Conservation (phyloP, 805 yeast species). For the Yarrowia keelungensis region DNA sequence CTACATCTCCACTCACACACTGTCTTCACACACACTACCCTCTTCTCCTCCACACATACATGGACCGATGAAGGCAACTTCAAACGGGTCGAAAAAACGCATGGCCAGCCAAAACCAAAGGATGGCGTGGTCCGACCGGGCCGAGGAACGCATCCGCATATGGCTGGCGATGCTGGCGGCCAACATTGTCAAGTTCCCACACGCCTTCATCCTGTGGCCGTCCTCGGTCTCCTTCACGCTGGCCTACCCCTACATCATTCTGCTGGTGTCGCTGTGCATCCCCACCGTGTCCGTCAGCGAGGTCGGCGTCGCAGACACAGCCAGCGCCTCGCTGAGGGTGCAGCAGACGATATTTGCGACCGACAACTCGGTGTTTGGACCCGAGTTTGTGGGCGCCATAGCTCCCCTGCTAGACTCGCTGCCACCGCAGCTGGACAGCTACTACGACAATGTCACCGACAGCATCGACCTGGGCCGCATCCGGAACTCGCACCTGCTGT, state of each 20-base stretch:
- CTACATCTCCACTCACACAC: neutral
- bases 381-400: constrained; percentile 16
- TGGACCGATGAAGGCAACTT: constrained; percentile 35
- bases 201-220: constrained; percentile 58
- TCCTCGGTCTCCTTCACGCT: constrained; percentile 56
- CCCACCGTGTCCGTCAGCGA: constrained; percentile 40
- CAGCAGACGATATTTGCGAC: constrained; percentile 51
- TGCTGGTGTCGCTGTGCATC: constrained; percentile 45
- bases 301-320: constrained; percentile 39
- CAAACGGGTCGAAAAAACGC: constrained; percentile 27
- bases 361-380: constrained; percentile 24
- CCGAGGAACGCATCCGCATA: constrained; percentile 35
- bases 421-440: constrained; percentile 18
- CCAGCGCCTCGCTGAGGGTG: constrained; percentile 45
- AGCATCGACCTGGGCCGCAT: constrained; percentile 30
- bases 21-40: neutral
- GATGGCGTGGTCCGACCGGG: constrained; percentile 12
- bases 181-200: constrained; percentile 48
- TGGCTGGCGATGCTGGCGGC: constrained; percentile 37
- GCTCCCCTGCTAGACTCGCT: constrained; percentile 23
- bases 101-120: neutral
- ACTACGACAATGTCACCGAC: constrained; percentile 31
- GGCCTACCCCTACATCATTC: constrained; percentile 57
- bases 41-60: neutral
- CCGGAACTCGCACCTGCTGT: constrained; percentile 31